Evolutionary conservation across 2,329 filamentous ascomycete genomes (phyloP), one percentile per base, ranked within the genome.

Genomic region (Fusarium graminum): DNA sequence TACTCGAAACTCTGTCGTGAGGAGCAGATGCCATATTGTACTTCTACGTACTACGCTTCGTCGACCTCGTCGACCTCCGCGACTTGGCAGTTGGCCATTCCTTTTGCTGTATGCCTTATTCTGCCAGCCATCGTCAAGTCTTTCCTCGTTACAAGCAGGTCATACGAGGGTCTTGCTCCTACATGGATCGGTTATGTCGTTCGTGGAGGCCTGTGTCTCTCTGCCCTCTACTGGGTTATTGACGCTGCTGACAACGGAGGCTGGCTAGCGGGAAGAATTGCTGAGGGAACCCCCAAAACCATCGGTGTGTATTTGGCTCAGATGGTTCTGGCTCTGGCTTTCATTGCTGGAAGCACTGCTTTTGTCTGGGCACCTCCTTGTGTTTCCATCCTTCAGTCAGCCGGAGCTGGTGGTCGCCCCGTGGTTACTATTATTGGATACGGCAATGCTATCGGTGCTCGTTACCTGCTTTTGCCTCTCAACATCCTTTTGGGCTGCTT

Each of bases 1-100:
- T 89, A 94, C 68, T 97, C 95, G 11, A 92, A 93, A 68, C 88
- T 99, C 19, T 99, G 95, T 76, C 90, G 95, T 58, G 95, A 99
- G 77, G 95, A 99, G 80, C 95, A 99, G 80, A 97, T 98, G 92
- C 95, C 95, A 0, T 96, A 91, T 80, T 99, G 95, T 82, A 88
- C 87, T 52, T 97, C 94, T 3, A 97, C 95, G 0, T 99, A 97
- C 81, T 99, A 99, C 75, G 91, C 93, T 6, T 97, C 94, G 0
- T 87, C 90, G 11, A 92, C 90, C 4, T 97, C 94, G 1, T 98
- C 95, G 0, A 98, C 94, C 1, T 97, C 94, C 4, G 92, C 94
- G 1, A 86, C 89, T 2, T 97, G 94, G 93, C 94, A 98, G 77
- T 84, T 97, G 17, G 78, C 83, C 9, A 90, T 98, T 45, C 93